Evolutionary conservation across 176 grass and related monocot genomes (phyloP).

Genomic region (Canna indica): DNA sequence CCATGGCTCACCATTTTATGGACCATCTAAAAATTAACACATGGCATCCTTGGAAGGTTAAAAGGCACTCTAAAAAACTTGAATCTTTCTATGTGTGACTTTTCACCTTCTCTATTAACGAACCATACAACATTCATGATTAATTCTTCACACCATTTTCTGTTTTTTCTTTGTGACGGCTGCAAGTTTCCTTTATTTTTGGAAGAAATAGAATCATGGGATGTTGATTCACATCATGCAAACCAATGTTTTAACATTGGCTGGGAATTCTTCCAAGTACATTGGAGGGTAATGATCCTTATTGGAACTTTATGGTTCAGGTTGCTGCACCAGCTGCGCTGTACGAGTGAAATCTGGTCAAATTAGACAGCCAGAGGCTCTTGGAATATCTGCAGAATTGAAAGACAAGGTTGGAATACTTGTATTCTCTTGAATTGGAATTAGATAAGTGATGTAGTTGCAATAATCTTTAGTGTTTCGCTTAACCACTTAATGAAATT

Average conservation of each 20-base stretch:
- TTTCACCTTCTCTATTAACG: too few species aligned
- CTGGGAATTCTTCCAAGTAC: neutral
- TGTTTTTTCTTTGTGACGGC: neutral
- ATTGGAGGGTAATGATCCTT: neutral
- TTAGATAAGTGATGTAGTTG: too few species aligned
- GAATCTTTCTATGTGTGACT: too few species aligned
- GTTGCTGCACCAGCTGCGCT: slow-evolving; percentile 73
- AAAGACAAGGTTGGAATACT: slow-evolving; percentile 54
- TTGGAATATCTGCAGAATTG: slow-evolving; percentile 81
- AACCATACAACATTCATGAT: too few species aligned
- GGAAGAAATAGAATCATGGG: neutral
- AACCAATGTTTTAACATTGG: neutral
- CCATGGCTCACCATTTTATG: too few species aligned
- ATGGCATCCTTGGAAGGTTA: too few species aligned
- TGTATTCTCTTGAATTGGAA: neutral
- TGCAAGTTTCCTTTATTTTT: neutral
- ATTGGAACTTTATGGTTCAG: slow-evolving; percentile 23
- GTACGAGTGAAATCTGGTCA: slow-evolving; percentile 78
- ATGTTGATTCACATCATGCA: neutral
- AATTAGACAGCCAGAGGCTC: slow-evolving; percentile 67
- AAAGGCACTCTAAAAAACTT: too few species aligned
- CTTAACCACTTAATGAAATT: too few species aligned
- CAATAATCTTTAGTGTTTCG: too few species aligned
- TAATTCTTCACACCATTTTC: too few species aligned
- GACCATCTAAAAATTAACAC: too few species aligned